Percentiles rank a stretch among this genome's conserved stretches.
Evolutionary conservation across 78 protist species (phyloP).

Genomic region (Dictyostelium intermedium): DNA sequence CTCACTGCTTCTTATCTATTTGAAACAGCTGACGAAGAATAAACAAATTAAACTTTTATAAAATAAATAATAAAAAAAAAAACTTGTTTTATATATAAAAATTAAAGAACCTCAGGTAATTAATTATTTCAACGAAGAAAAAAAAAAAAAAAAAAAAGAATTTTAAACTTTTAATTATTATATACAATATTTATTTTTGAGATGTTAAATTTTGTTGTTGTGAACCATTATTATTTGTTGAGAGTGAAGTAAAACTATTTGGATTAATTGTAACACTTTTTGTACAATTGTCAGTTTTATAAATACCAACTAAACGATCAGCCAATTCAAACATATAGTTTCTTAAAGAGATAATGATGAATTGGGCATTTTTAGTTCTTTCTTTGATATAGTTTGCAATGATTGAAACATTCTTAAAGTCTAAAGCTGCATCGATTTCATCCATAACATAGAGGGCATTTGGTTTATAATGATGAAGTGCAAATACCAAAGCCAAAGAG

Average conservation of each 20-base stretch:
- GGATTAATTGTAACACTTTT: slow-evolving; percentile 98
- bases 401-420: slow-evolving; percentile 96
- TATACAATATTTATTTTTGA: not conserved
- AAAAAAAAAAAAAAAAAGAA: not conserved
- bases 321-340: slow-evolving; percentile 99
- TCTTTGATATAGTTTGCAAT: slow-evolving; percentile 99
- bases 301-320: slow-evolving; percentile 99
- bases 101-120: not conserved
- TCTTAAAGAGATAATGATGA: slow-evolving; percentile 98
- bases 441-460: slow-evolving; percentile 99
- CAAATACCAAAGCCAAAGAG: slow-evolving; percentile 99
- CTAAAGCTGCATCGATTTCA: slow-evolving; percentile 99
- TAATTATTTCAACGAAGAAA: not conserved
- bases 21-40: slow-evolving; percentile 81
- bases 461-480: slow-evolving; percentile 99
- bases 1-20: slow-evolving; percentile 93
- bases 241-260: not conserved
- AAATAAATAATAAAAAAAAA: not conserved
- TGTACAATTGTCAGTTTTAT: slow-evolving; percentile 97
- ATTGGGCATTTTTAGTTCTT: slow-evolving; percentile 99
- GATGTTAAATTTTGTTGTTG: not conserved
- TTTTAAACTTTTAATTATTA: too few species aligned
- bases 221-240: not conserved
- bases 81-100: not conserved
- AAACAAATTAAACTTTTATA: not conserved